Base-by-base conservation (phyloP, 345 rosid genomes). In the Dovyalis caffra region DNA sequence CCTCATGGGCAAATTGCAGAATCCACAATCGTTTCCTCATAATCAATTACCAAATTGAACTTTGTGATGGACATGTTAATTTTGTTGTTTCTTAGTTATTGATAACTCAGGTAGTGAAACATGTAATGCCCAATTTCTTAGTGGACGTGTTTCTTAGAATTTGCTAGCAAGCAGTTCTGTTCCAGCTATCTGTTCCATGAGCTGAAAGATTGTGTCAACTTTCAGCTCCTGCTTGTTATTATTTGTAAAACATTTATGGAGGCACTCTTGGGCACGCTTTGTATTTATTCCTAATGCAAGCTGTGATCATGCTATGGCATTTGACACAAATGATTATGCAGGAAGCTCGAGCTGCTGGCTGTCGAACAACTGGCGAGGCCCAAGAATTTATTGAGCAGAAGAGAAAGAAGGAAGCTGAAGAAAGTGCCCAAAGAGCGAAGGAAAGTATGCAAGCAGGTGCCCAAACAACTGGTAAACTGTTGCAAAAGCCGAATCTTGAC, bases 341-440 rank as follows among this genome's bases (percentile, higher is more conserved):
- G 99, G 96, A 89, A 79, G 99, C 98, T 77, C 90, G 90, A 75
- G 87, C 87, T 76, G 89, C 92, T 80, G 94, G 97, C 75, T 92
- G 89, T 74, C 81, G 68, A 74, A 90, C 89, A 61, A 77, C 87
- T 65, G 83, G 86, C 18, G 92, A 90, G 80, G 92, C 92, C 49
- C 88, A 84, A 58, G 84, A 75, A 72, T 95, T 84, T 66, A 72
- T 92, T 33, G 92, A 90, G 76, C 83, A 84, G 69, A 92, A 89
- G 86, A 89, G 86, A 74, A 87, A 82, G 83, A 90, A 85, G 81
- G 96, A 87, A 83, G 86, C 88, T 12, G 93, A 90, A 82, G 90
- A 90, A 72, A 83, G 76, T 80, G 75, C 79, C 47, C 79, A 73
- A 73, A 85, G 89, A 82, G 51, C 62, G 77, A 86, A 77, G 82